These are phyloP conservation scores for Collybia sp. DNA, from an alignment of 768 basidiomycete genomes.

Conservation along the genomic window DNA sequence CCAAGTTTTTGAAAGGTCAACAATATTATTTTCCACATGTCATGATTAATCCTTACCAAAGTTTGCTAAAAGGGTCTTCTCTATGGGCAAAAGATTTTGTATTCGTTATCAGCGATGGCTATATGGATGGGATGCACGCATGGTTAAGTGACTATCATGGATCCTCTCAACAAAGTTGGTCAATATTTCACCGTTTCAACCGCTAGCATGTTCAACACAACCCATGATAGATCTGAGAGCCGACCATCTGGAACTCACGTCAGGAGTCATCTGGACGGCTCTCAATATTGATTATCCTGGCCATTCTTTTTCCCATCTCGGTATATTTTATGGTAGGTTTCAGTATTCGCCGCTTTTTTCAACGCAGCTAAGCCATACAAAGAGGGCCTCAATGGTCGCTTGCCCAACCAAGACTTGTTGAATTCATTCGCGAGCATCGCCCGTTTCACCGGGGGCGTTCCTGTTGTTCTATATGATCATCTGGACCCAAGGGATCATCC, in stretches of 20 bases:
- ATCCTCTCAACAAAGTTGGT: slow-evolving; percentile 55
- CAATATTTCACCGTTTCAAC: not conserved
- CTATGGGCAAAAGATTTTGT: slow-evolving; percentile 95
- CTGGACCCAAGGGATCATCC: slow-evolving; percentile 43
- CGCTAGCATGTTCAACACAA: too few species aligned
- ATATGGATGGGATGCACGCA: slow-evolving; percentile 89
- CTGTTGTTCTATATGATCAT: slow-evolving; percentile 79
- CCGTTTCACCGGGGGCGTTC: slow-evolving; percentile 67
- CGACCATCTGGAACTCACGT: slow-evolving; percentile 57
- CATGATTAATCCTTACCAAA: slow-evolving; percentile 1
- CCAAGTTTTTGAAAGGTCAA: slow-evolving; percentile 77
- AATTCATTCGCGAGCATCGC: slow-evolving; percentile 78
- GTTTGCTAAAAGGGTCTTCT: slow-evolving; percentile 55
- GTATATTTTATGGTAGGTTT: slow-evolving; percentile 84
- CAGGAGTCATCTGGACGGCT: slow-evolving; percentile 95
- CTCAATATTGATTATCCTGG: slow-evolving; percentile 94
- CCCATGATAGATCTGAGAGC: slow-evolving; percentile 52
- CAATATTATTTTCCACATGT: not conserved
- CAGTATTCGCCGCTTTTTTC: not conserved
- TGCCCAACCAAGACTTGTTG: slow-evolving; percentile 94
- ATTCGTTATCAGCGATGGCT: slow-evolving; percentile 84
- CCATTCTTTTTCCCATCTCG: slow-evolving; percentile 94
- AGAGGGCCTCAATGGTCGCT: slow-evolving; percentile 94
- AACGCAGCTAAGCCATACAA: not conserved
- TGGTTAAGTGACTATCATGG: slow-evolving; percentile 87